These are phyloP conservation scores for Diaporthe sp. DNA, from an alignment of 2,329 filamentous ascomycete species.

Conservation along the genomic window DNA sequence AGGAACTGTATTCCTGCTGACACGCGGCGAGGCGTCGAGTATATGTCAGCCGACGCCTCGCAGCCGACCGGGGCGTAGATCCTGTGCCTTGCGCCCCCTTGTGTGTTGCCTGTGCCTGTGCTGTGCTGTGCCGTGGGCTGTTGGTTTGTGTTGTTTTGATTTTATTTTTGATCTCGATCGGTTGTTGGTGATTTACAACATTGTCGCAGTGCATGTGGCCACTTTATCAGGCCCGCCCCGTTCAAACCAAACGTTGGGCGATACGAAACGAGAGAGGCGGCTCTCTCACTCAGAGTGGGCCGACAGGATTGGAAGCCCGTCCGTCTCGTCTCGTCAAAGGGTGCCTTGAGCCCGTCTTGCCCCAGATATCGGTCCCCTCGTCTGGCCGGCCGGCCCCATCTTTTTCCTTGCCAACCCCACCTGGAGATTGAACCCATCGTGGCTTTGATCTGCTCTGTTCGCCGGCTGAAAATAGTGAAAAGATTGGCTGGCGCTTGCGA, in stretches of 20 bases:
- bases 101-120: not conserved
- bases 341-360: not conserved
- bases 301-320: not conserved
- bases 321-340: slow-evolving; percentile 18
- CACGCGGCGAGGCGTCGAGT: slow-evolving; percentile 23
- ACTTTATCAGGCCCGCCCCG: not conserved
- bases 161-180: slow-evolving; percentile 11
- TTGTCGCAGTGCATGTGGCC: slow-evolving; percentile 22
- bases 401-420: slow-evolving; percentile 16
- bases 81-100: not conserved
- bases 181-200: slow-evolving; percentile 3
- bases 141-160: slow-evolving; percentile 1
- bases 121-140: not conserved
- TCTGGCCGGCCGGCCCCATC: slow-evolving; percentile 4
- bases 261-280: slow-evolving; percentile 5
- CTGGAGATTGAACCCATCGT: slow-evolving; percentile 26
- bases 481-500: slow-evolving; percentile 4
- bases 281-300: not conserved
- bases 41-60: slow-evolving; percentile 26
- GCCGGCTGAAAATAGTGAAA: slow-evolving; percentile 9
- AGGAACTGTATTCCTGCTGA: slow-evolving; percentile 31
- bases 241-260: not conserved
- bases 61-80: slow-evolving; percentile 1
- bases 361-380: slow-evolving; percentile 18
- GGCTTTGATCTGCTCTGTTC: not conserved